Evolutionary conservation across 2,329 filamentous ascomycete species (phyloP).

Genomic region (Amesomyces nigricolor): DNA sequence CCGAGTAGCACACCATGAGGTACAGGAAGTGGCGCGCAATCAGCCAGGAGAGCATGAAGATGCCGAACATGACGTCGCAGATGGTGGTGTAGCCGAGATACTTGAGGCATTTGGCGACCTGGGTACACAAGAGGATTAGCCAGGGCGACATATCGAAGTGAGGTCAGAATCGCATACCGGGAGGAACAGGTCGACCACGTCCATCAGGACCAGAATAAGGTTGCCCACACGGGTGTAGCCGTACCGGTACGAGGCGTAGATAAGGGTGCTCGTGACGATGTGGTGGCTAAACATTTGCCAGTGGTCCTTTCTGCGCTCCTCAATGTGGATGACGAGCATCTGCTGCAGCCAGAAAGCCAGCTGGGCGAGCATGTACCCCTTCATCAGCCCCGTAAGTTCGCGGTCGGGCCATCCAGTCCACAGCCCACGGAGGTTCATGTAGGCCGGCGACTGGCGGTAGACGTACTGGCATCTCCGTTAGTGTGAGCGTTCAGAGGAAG

Average conservation of each 20-base stretch:
- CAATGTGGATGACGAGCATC: constrained; percentile 88
- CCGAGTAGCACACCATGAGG: constrained; percentile 73
- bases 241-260: constrained; percentile 79
- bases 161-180: constrained; percentile 53
- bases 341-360: constrained; percentile 93
- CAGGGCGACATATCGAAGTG: not conserved
- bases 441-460: constrained; percentile 71
- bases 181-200: constrained; percentile 82
- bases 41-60: constrained; percentile 85
- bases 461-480: constrained; percentile 57
- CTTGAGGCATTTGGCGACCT: constrained; percentile 90
- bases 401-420: constrained; percentile 83
- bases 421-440: constrained; percentile 66
- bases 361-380: constrained; percentile 85
- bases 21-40: constrained; percentile 77
- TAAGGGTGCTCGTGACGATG: constrained; percentile 76
- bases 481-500: not conserved
- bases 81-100: constrained; percentile 70
- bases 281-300: constrained; percentile 96
- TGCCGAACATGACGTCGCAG: constrained; percentile 77
- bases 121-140: not conserved
- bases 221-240: constrained; percentile 83
- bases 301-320: constrained; percentile 90
- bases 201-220: constrained; percentile 86
- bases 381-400: constrained; percentile 67